Evolutionary conservation across 371 early-diverging fungal species (phyloP), one percentile per base, ranked within the genome.

Genomic region (Choanephora cucurbitarum): DNA sequence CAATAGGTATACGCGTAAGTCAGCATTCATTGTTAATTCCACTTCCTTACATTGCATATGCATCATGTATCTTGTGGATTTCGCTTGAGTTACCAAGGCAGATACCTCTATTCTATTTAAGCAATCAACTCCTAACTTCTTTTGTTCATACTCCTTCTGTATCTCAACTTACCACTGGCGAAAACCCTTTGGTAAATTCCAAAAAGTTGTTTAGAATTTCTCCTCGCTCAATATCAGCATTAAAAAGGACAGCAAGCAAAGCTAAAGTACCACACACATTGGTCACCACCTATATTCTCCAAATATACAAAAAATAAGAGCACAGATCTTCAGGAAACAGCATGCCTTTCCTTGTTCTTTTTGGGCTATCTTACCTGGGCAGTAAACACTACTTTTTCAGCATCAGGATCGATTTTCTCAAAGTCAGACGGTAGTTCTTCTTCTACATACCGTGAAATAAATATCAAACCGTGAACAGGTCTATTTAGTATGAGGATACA

Each of bases 211-310:
- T 43, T 4, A 67, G 37, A 18, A 54, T 14, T 13, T 43, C 37
- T 8, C 67, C 62, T 40, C 28, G 54, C 2, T 61, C 44, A 9
- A 58, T 43, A 40, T 58, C 44, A 10, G 40, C 39, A 18, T 67
- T 62, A 11, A 58, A 44, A n/a, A 67, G 19, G 13, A 62, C 37
- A n/a, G 51, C 55, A 11, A 67, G 9, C 1, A 67, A 45, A 8
- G 62, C 67, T 6, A 58, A 44, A n/a, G 59, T 58, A n/a, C 51
- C 62, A 37, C 59, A 67, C 0, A 51, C 48, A 14, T 67, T 58
- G 2, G 52, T 52, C 0, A 58, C 37, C 15, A 66, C 44, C 65
- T 64, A 28, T 33, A 44, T 7, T 5, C 3, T 28, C 28, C 28
- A 28, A 18, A 15, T 22, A 34, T 2, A 21, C 18, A 1, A 39